Evolutionary conservation across 2,329 filamentous ascomycete species (phyloP).

Genomic region (Beauveria sp.): DNA sequence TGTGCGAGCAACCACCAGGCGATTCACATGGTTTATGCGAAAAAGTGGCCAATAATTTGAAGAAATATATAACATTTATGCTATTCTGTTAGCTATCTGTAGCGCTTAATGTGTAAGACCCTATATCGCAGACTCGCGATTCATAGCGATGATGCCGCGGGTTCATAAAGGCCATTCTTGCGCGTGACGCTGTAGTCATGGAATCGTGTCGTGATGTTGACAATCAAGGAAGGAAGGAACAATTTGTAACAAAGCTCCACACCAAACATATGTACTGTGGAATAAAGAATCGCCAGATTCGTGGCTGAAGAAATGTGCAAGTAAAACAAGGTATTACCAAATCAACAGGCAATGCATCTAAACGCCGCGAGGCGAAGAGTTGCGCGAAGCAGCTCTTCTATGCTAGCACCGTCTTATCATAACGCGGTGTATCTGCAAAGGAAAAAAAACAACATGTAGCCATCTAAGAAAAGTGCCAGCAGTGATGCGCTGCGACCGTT

Average conservation of each 20-base stretch:
- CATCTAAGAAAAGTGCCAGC: neutral
- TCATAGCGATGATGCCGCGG: neutral
- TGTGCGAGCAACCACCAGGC: too few relatives aligned
- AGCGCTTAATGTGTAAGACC: neutral
- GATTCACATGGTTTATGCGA: neutral
- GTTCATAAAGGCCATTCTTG: too few relatives aligned
- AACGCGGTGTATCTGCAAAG: neutral
- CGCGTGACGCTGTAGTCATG: too few relatives aligned
- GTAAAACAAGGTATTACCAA: neutral
- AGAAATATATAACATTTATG: slow-evolving; percentile 28
- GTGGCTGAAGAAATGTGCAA: neutral
- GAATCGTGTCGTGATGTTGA: too few relatives aligned
- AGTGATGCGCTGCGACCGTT: neutral
- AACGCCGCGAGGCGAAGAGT: slow-evolving; percentile 10
- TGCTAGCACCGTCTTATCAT: neutral
- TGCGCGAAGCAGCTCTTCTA: neutral
- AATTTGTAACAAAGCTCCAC: too few relatives aligned
- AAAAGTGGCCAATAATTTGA: too few relatives aligned
- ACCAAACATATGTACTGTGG: too few relatives aligned
- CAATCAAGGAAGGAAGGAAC: too few relatives aligned
- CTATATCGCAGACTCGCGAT: neutral
- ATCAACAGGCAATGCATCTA: neutral
- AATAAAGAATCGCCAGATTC: too few relatives aligned
- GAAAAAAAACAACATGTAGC: neutral
- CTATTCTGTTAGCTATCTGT: slow-evolving; percentile 24